These are phyloP conservation scores for Dimargaris cristalligena DNA, from an alignment of 192 early-diverging fungal genomes.

Conservation along the genomic window DNA sequence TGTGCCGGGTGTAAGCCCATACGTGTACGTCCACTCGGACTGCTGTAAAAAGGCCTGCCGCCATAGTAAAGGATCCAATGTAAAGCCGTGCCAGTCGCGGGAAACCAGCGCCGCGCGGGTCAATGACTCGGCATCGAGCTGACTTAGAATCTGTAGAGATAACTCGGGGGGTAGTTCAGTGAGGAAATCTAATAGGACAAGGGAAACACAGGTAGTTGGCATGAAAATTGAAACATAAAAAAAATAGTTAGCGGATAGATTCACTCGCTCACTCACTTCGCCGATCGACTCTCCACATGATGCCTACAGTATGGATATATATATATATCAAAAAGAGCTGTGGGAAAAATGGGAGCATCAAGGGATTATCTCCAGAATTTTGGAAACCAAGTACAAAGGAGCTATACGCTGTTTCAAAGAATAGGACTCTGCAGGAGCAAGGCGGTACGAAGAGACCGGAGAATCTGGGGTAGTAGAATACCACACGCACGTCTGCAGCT, in stretches of 20 bases:
- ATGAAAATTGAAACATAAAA: neutral
- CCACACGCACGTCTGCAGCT: too few relatives aligned
- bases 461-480: too few relatives aligned
- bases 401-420: too few relatives aligned
- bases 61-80: slow-evolving; percentile 5
- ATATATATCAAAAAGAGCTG: neutral
- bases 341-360: neutral
- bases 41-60: slow-evolving; percentile 6
- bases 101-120: neutral
- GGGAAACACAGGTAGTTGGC: neutral
- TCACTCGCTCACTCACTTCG: neutral
- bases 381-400: too few relatives aligned
- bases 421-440: too few relatives aligned
- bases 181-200: neutral
- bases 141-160: neutral
- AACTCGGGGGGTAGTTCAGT: slow-evolving; percentile 5
- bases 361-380: too few relatives aligned
- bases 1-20: neutral
- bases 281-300: neutral
- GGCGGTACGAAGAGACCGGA: too few relatives aligned
- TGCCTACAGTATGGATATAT: too few relatives aligned
- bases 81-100: neutral
- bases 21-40: neutral
- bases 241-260: neutral
- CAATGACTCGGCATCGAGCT: neutral